Evolutionary conservation across 306 rosid genomes (phyloP), one percentile per base, ranked within the genome.

Genomic region (Cucurbita maxima): DNA sequence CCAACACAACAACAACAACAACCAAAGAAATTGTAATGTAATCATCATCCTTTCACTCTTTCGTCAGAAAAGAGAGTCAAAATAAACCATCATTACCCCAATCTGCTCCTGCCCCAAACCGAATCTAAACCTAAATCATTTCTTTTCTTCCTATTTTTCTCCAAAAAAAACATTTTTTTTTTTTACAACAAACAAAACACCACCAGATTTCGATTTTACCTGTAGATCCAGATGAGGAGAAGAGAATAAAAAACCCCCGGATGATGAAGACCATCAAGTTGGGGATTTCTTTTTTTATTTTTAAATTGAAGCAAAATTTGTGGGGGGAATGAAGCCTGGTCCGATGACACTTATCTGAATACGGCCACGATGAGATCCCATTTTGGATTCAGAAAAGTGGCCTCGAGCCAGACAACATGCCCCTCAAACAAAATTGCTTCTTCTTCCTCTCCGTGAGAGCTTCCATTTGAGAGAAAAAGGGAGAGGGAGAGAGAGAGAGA

Each of bases 271-370:
- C 13, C 6, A 7, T 8, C 14, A 41, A 7, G 12, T 34, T 41
- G 34, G 67, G 66, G 66, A 0, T 30, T 59, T 6, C 1, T 19
- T 20, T 10, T 11, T 30, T 13, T 1, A 1, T 9, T 45, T 12
- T 34, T 18, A 40, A 19, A 34, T 18, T 67, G 84, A 85, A 82
- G 82, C 80, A 56, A 73, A 53, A 82, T 82, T 82, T 85, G 88
- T 66, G 88, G 84, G 88, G 88, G 88, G 88, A 85, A 85, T 85
- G 88, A 85, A 85, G 88, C 88, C 88, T 85, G 88, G 88, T 85
- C 88, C 88, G 88, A 85, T 74, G 86, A 79, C 84, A 58, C 78
- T 79, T 76, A 30, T 30, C 3, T n/a, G n/a, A n/a, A n/a, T n/a
- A n/a, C n/a, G n/a, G n/a, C n/a, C n/a, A n/a, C 25, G 25, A 25